A percentile compares a stretch with the other conserved stretches of the same genome.
Conservation (phyloP, 2,329 filamentous ascomycete species). For the Metarhizium rileyi region DNA sequence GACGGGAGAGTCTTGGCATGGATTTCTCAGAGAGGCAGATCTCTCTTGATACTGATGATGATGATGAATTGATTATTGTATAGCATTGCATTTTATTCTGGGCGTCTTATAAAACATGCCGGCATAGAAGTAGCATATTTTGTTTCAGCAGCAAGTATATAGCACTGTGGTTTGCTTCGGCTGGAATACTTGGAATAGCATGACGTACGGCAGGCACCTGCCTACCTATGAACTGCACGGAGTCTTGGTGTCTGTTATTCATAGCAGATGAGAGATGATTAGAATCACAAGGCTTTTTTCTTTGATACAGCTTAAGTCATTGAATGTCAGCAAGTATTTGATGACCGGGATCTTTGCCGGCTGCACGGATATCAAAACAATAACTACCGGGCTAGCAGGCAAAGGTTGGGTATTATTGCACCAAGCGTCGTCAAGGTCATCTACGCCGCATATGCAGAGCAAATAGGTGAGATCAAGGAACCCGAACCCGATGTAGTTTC, state of each 20-base stretch:
- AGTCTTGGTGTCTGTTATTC: neutral
- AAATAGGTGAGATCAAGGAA: too few relatives aligned
- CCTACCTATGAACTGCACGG: neutral
- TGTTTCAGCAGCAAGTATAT: neutral
- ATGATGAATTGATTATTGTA: constrained; percentile 43
- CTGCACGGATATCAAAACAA: too few relatives aligned
- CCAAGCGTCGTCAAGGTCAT: too few relatives aligned
- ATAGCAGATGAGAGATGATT: too few relatives aligned
- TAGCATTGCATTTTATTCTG: constrained; percentile 13
- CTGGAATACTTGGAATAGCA: neutral
- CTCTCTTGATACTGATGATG: constrained; percentile 33
- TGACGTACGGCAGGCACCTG: neutral
- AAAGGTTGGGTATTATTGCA: too few relatives aligned
- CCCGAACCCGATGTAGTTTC: too few relatives aligned
- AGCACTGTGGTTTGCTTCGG: neutral
- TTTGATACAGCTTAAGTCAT: too few relatives aligned
- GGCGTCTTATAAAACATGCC: neutral
- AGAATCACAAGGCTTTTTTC: too few relatives aligned
- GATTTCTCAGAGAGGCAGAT: constrained; percentile 30
- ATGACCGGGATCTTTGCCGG: too few relatives aligned
- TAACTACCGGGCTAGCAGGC: too few relatives aligned
- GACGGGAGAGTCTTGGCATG: constrained; percentile 60
- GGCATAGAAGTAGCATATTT: neutral
- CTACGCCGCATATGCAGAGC: too few relatives aligned
- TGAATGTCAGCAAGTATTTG: too few relatives aligned